Evolutionary conservation across 495 filamentous ascomycete species (phyloP).

Genomic region (Mytilinidion resinicola): DNA sequence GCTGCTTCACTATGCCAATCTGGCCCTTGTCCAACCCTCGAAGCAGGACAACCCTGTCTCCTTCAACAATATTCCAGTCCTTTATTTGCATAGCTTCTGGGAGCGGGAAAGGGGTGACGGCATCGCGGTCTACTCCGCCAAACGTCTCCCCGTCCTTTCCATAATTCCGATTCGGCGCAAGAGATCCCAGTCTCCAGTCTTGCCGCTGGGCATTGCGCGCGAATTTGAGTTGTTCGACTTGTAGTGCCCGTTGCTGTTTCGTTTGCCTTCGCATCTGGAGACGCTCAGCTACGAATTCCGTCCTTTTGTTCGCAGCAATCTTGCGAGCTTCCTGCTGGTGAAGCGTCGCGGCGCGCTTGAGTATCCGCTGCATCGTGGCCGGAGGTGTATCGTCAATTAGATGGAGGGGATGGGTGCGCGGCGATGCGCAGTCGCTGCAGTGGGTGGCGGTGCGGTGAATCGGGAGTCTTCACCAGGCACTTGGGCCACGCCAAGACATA

Average conservation of each 20-base stretch:
- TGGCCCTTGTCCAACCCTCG: slow-evolving; percentile 72
- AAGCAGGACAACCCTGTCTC: slow-evolving; percentile 72
- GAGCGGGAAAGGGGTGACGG: slow-evolving; percentile 17
- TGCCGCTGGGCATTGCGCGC: slow-evolving; percentile 46
- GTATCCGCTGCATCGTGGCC: not conserved
- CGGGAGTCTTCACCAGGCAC: too few species aligned
- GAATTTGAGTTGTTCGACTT: slow-evolving; percentile 11
- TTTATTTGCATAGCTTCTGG: slow-evolving; percentile 46
- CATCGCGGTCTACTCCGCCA: slow-evolving; percentile 45
- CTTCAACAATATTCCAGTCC: slow-evolving; percentile 56
- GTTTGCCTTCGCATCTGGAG: slow-evolving; percentile 11
- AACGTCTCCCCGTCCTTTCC: slow-evolving; percentile 43
- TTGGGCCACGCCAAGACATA: too few species aligned
- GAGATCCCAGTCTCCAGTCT: slow-evolving; percentile 67
- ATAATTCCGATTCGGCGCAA: slow-evolving; percentile 67
- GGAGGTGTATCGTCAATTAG: too few species aligned
- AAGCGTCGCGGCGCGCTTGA: not conserved
- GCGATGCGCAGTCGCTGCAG: too few species aligned
- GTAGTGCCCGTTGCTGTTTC: slow-evolving; percentile 10
- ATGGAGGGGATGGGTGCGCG: too few species aligned
- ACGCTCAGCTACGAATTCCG: not conserved
- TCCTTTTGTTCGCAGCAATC: slow-evolving; percentile 33
- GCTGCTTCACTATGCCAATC: slow-evolving; percentile 60
- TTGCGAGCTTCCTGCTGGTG: slow-evolving; percentile 53
- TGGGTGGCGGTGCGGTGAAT: too few species aligned